Conservation (phyloP, 129 eudicot genomes). For the Logfia minima region DNA sequence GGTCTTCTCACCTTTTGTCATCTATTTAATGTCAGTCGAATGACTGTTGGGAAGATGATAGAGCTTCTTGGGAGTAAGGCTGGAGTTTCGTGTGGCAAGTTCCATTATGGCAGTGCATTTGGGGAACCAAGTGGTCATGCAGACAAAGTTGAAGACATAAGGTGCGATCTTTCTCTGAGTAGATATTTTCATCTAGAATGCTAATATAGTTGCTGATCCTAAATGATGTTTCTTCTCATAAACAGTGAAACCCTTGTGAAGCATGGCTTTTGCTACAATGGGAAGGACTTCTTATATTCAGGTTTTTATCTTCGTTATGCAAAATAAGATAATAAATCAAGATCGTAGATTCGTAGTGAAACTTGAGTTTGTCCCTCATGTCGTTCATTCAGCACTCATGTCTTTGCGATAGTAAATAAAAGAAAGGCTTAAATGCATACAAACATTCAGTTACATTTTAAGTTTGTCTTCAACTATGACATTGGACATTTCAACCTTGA, state of each 20-base stretch:
- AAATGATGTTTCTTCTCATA: slow-evolving; percentile 20
- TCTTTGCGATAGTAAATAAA: not conserved
- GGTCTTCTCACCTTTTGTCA: slow-evolving; percentile 10
- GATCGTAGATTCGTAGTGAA: too few relatives aligned
- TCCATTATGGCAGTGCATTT: slow-evolving; percentile 96
- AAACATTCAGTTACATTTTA: too few relatives aligned
- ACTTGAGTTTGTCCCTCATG: not conserved
- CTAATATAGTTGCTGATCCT: not conserved
- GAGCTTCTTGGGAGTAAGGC: slow-evolving; percentile 99
- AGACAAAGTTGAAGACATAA: slow-evolving; percentile 80
- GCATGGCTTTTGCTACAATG: slow-evolving; percentile 89
- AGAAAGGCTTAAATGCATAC: too few relatives aligned
- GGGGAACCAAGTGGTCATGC: slow-evolving; percentile 99
- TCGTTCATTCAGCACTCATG: not conserved
- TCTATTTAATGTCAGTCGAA: slow-evolving; percentile 56
- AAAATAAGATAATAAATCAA: slow-evolving; percentile 1
- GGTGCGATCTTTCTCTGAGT: slow-evolving; percentile 36
- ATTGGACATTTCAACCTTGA: too few relatives aligned
- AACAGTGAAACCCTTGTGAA: slow-evolving; percentile 88
- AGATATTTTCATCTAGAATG: slow-evolving; percentile 2
- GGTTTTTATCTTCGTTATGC: slow-evolving; percentile 41
- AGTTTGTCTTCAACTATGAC: too few relatives aligned
- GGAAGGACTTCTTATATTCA: slow-evolving; percentile 91
- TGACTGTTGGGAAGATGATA: slow-evolving; percentile 99
- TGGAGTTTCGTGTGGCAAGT: slow-evolving; percentile 94